phyloP scores from a whole-genome alignment of 2,329 filamentous ascomycete species.

The Phyllosticta citribraziliensis region DNA sequence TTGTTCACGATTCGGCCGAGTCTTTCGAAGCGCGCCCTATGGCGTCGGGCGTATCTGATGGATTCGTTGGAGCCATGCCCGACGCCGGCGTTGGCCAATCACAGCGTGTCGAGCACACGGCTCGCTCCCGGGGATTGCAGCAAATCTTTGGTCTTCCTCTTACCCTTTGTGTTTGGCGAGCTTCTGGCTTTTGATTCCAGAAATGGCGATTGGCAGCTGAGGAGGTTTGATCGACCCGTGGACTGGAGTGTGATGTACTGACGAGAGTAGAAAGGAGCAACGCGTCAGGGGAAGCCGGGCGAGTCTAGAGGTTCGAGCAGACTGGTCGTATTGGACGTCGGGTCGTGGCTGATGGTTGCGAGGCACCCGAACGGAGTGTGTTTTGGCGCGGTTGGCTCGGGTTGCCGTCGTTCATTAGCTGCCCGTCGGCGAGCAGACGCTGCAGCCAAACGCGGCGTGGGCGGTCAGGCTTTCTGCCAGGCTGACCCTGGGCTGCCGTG shows the following conservation, averaged over 20 bases:
- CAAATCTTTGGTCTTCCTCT: conserved; percentile 56
- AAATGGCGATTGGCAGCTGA: conserved; percentile 42
- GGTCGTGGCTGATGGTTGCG: conserved; percentile 49
- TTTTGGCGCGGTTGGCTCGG: too few species aligned
- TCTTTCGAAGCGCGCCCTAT: neutral
- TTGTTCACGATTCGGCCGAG: neutral
- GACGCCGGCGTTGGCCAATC: conserved; percentile 5
- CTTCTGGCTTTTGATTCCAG: conserved; percentile 60
- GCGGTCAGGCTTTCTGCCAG: neutral
- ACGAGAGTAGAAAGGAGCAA: conserved; percentile 33
- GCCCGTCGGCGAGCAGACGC: too few species aligned
- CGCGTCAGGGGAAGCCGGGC: conserved; percentile 17
- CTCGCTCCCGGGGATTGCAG: conserved; percentile 5
- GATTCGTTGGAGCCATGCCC: neutral
- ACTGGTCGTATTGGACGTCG: conserved; percentile 61
- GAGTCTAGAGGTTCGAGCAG: conserved; percentile 50
- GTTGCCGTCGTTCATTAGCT: neutral
- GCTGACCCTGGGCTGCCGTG: too few species aligned
- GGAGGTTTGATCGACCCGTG: conserved; percentile 67
- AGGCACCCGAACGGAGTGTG: too few species aligned
- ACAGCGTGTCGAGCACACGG: conserved; percentile 1
- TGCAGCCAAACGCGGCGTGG: neutral
- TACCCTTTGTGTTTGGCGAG: conserved; percentile 61
- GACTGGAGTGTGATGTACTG: conserved; percentile 65
- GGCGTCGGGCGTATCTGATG: neutral